A percentile compares a stretch with the other conserved stretches of the same genome.
Evolutionary conservation across 179 eudicot genomes (phyloP).

Genomic region (Sideroxylon spinosum): DNA sequence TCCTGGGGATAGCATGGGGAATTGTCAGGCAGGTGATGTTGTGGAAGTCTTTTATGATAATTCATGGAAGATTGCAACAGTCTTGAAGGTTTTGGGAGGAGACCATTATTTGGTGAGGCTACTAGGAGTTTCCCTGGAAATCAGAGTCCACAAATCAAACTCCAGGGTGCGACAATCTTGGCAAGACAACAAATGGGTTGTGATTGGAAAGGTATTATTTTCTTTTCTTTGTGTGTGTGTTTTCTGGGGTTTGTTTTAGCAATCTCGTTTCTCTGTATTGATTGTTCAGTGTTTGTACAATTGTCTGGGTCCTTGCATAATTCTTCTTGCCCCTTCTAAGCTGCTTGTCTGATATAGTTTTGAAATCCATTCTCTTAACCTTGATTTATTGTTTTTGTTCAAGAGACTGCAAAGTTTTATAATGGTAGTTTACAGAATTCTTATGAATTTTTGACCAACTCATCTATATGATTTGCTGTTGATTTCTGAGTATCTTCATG

Average conservation of each 20-base stretch:
- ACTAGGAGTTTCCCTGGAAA: slow-evolving; percentile 44
- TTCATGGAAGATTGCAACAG: slow-evolving; percentile 46
- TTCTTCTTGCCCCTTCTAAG: background rate
- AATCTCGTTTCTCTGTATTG: background rate
- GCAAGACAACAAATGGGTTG: slow-evolving; percentile 44
- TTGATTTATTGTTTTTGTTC: background rate
- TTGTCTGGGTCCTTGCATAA: background rate
- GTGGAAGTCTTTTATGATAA: slow-evolving; percentile 51
- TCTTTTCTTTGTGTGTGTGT: background rate
- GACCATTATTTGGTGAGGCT: slow-evolving; percentile 43
- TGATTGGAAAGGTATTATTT: slow-evolving; percentile 55
- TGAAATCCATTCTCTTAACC: background rate
- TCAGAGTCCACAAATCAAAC: slow-evolving; percentile 32
- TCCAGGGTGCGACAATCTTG: slow-evolving; percentile 54
- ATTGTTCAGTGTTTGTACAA: background rate
- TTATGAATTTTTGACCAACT: background rate
- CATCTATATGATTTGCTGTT: slow-evolving; percentile 5
- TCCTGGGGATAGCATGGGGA: slow-evolving; percentile 18
- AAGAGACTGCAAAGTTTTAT: background rate
- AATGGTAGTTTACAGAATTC: background rate
- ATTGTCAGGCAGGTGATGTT: slow-evolving; percentile 39
- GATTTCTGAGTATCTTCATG: background rate
- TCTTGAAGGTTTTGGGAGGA: slow-evolving; percentile 32
- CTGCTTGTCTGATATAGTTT: background rate
- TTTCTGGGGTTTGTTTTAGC: background rate